phyloP scores from a whole-genome alignment of 345 rosid species.

The Bruguiera parviflora region DNA sequence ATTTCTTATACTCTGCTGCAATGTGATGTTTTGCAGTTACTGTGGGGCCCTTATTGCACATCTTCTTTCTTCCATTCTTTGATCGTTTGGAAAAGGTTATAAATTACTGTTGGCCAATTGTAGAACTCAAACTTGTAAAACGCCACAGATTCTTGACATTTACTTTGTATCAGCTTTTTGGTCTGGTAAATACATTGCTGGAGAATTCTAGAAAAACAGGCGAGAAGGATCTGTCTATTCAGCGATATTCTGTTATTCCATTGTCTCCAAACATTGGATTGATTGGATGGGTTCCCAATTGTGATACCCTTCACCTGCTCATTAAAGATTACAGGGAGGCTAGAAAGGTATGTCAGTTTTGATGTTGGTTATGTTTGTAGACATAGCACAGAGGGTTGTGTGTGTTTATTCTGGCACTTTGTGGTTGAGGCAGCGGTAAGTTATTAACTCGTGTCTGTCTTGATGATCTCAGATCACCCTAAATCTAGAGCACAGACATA shows the following conservation, averaged over 20 bases:
- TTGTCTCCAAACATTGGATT: constrained; percentile 93
- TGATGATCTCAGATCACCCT: constrained; percentile 64
- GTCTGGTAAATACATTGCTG: constrained; percentile 85
- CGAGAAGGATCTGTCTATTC: constrained; percentile 87
- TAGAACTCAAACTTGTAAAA: background rate
- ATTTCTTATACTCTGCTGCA: background rate
- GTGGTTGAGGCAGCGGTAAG: constrained; percentile 3
- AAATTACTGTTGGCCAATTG: background rate
- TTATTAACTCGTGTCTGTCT: constrained; percentile 13
- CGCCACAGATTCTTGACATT: background rate
- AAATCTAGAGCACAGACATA: constrained; percentile 88
- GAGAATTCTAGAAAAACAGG: constrained; percentile 82
- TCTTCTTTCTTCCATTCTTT: background rate
- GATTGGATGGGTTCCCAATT: constrained; percentile 95
- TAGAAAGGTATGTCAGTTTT: constrained; percentile 50
- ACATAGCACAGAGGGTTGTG: background rate
- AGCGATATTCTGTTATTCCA: constrained; percentile 89
- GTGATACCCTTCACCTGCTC: constrained; percentile 92
- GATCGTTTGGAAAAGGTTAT: background rate
- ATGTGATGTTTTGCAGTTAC: background rate
- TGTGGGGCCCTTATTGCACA: background rate
- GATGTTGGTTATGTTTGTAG: background rate
- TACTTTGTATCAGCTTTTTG: constrained; percentile 69
- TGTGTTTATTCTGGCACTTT: background rate
- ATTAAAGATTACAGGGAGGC: constrained; percentile 94